A percentile compares a stretch with the other conserved stretches of the same genome.
Evolutionary conservation across 768 basidiomycete species (phyloP).

Genomic region (Mycena galericulata): DNA sequence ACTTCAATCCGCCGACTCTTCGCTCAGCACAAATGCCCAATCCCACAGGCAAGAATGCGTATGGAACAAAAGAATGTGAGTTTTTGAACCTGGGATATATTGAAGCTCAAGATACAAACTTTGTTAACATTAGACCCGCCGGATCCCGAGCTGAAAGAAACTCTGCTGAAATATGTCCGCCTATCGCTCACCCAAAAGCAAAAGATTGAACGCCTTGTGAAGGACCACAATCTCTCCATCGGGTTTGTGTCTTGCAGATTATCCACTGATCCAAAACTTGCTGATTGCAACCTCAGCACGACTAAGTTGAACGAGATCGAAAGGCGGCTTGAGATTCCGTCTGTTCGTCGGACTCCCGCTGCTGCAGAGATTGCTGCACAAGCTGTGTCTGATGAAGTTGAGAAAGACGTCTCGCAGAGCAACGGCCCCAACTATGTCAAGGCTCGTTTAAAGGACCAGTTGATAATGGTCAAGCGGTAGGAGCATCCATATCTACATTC

Average conservation of each 20-base stretch:
- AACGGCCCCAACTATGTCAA: conserved; percentile 33
- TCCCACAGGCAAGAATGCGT: neutral
- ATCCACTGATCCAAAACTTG: no score
- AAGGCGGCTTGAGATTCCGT: neutral
- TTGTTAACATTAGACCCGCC: neutral
- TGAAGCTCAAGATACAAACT: neutral
- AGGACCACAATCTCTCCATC: neutral
- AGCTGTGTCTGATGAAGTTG: conserved; percentile 25
- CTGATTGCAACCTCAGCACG: neutral
- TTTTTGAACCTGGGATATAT: no score
- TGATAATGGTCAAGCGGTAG: no score
- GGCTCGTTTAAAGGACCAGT: neutral
- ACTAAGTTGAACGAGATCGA: neutral
- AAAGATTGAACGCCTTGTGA: neutral
- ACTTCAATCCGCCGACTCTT: no score
- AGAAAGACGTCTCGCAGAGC: conserved; percentile 29
- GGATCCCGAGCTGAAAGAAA: neutral
- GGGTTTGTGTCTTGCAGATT: neutral
- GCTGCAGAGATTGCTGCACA: neutral
- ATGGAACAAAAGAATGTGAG: neutral
- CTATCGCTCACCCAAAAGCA: neutral
- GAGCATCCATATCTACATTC: no score
- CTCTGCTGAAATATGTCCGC: conserved; percentile 4
- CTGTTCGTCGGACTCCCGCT: neutral
- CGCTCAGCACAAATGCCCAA: neutral